Conservation (phyloP, 2,329 filamentous ascomycete genomes). For the Colletotrichum theobromicola region DNA sequence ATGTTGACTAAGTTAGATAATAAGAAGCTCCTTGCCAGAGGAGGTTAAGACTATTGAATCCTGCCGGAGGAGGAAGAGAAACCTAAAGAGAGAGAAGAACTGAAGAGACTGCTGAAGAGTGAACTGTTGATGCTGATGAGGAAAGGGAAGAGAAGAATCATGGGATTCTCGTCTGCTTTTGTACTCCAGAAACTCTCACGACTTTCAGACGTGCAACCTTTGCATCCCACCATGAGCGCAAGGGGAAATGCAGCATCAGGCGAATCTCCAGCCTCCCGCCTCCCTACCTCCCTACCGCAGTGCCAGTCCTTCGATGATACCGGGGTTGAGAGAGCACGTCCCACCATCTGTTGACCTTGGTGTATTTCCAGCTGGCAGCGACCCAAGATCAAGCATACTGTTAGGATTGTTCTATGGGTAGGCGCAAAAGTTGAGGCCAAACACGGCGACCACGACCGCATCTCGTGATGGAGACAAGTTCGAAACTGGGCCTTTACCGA, state of each 20-base stretch:
- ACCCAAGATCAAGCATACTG: constrained; percentile 1
- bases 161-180: constrained; percentile 8
- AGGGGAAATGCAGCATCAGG: background rate
- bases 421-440: constrained; percentile 18
- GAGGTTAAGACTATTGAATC: constrained; percentile 15
- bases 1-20: constrained; percentile 28
- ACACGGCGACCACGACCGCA: background rate
- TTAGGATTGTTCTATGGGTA: background rate
- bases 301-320: background rate
- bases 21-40: constrained; percentile 18
- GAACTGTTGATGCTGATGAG: constrained; percentile 13
- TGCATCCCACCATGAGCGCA: background rate
- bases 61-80: constrained; percentile 17
- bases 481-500: constrained; percentile 10
- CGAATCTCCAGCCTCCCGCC: background rate
- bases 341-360: background rate
- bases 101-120: constrained; percentile 18
- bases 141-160: background rate
- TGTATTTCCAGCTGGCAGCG: background rate
- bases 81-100: constrained; percentile 7
- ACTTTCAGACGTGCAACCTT: background rate
- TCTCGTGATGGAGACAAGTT: constrained; percentile 13
- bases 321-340: background rate
- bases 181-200: constrained; percentile 3
- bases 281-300: too few species aligned